These are phyloP conservation scores for Colletotrichum horii DNA, from an alignment of 2,329 filamentous ascomycete genomes.

Conservation along the genomic window DNA sequence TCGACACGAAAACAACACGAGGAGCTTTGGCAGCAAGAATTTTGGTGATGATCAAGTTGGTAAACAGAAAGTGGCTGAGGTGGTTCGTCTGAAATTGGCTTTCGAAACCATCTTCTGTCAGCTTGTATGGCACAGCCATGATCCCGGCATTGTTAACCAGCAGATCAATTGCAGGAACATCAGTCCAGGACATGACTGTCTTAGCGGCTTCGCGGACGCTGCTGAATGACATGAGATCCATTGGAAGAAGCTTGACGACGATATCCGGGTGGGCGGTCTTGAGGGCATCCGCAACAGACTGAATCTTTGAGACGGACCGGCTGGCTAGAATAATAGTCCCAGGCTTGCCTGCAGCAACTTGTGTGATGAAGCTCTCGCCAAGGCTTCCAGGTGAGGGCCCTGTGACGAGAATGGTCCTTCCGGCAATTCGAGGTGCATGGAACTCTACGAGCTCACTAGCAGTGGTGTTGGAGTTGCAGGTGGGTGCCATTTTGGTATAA, in stretches of 20 bases:
- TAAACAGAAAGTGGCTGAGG: conserved; percentile 42
- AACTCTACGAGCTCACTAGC: conserved; percentile 27
- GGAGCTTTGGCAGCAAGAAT: conserved; percentile 28
- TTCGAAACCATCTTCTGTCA: conserved; percentile 42
- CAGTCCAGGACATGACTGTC: conserved; percentile 34
- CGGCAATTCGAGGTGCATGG: conserved; percentile 34
- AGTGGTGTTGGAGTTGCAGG: not conserved
- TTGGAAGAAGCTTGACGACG: conserved; percentile 33
- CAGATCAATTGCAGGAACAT: conserved; percentile 37
- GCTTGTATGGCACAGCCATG: conserved; percentile 20
- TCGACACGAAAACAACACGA: conserved; percentile 43
- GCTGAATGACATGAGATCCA: conserved; percentile 43
- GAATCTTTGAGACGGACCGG: not conserved
- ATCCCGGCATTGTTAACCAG: conserved; percentile 32
- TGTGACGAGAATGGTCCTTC: conserved; percentile 44
- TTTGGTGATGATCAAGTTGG: conserved; percentile 39
- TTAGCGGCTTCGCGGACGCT: conserved; percentile 42
- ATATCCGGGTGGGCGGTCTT: conserved; percentile 37
- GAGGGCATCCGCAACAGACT: not conserved
- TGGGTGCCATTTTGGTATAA: not conserved
- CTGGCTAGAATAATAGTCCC: not conserved
- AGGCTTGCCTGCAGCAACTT: conserved; percentile 40
- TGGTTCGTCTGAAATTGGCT: conserved; percentile 40
- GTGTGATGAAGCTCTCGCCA: conserved; percentile 38
- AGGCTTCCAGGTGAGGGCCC: conserved; percentile 43